These are phyloP conservation scores for Eucalyptus virginea DNA, from an alignment of 345 rosid species.

Conservation along the genomic window DNA sequence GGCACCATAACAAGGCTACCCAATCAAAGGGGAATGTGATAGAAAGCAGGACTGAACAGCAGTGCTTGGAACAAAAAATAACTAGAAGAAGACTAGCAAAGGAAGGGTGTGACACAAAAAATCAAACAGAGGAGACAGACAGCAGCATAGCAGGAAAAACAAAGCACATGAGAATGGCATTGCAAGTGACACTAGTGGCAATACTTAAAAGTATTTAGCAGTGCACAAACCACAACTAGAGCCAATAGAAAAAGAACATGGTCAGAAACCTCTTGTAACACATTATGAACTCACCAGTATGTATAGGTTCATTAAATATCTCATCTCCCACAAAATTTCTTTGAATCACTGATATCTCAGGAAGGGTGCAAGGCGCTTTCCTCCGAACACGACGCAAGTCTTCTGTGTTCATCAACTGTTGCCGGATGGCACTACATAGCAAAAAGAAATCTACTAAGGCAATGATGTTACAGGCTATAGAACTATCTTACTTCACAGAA, in stretches of 20 bases:
- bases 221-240: not conserved
- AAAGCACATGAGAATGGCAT: not conserved
- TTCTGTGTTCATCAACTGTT: conserved; percentile 78
- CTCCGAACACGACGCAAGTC: conserved; percentile 89
- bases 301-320: conserved; percentile 47
- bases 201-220: not conserved
- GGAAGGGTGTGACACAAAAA: not conserved
- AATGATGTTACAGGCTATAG: not conserved
- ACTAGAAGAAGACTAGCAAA: not conserved
- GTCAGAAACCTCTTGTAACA: not conserved
- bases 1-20: not conserved
- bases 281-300: conserved; percentile 55
- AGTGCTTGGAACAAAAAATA: not conserved
- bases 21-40: not conserved
- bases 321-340: conserved; percentile 73
- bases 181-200: not conserved
- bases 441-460: conserved; percentile 1
- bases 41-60: not conserved
- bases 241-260: not conserved
- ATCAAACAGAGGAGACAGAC: not conserved
- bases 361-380: conserved; percentile 95
- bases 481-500: not conserved
- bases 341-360: conserved; percentile 80
- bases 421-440: conserved; percentile 66
- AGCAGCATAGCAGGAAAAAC: not conserved